These are phyloP conservation scores for Fusarium sacchari DNA, from an alignment of 2,329 filamentous ascomycete genomes.

Conservation along the genomic window DNA sequence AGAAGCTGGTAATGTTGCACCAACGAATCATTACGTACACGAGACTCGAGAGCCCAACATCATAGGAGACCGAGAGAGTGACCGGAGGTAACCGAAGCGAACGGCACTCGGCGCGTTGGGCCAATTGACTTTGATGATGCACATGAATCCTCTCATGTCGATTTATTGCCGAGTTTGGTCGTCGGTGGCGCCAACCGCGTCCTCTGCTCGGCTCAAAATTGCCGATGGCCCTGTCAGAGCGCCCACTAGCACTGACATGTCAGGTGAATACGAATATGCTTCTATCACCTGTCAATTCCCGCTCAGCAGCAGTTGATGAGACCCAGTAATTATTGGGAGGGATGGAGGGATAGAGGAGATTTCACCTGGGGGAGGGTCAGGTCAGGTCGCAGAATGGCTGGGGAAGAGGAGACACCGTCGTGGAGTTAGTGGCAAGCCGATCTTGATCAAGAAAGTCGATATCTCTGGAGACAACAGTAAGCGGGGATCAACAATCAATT, in stretches of 20 bases:
- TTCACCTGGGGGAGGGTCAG: background rate
- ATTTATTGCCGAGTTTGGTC: conserved; percentile 35
- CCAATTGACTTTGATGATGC: conserved; percentile 9
- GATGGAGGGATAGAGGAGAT: background rate
- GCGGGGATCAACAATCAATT: background rate
- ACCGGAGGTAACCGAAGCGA: conserved; percentile 3
- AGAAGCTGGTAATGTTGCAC: conserved; percentile 9
- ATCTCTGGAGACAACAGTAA: background rate
- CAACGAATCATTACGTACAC: conserved; percentile 22
- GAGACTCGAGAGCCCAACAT: background rate
- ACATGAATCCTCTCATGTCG: conserved; percentile 22
- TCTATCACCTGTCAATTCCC: background rate
- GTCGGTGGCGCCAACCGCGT: conserved; percentile 3
- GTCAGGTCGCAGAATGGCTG: background rate
- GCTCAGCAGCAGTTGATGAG: background rate
- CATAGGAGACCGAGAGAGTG: background rate
- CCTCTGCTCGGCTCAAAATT: conserved; percentile 29
- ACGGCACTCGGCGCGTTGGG: conserved; percentile 9
- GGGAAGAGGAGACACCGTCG: background rate
- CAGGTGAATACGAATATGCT: conserved; percentile 1
- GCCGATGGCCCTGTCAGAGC: conserved; percentile 20
- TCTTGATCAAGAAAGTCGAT: background rate
- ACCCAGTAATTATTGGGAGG: background rate
- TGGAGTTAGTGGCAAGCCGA: background rate
- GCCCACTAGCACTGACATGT: conserved; percentile 15